Percentiles rank a stretch among this genome's conserved stretches.
Conservation (phyloP, 805 yeast species). For the Candida argentea region DNA sequence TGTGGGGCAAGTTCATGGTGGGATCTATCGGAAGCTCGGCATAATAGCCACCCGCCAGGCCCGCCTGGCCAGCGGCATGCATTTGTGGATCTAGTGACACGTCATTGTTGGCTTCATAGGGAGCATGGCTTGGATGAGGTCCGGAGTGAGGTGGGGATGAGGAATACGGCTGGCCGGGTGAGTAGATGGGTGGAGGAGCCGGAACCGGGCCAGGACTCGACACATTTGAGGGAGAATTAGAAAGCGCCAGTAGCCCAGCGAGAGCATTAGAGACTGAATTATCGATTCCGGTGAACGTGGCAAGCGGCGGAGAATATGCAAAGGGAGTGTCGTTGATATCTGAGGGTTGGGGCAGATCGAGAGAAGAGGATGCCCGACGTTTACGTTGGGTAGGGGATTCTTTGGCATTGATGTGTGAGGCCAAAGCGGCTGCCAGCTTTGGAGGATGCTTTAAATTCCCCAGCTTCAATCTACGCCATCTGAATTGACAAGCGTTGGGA, state of each 20-base stretch:
- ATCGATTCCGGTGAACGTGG: slow-evolving; percentile 32
- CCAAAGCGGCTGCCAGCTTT: slow-evolving; percentile 21
- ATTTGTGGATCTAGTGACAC: slow-evolving; percentile 22
- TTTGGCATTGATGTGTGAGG: slow-evolving; percentile 1
- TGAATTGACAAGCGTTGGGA: slow-evolving; percentile 21
- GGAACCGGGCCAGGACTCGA: slow-evolving; percentile 19
- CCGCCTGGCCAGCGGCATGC: slow-evolving; percentile 16
- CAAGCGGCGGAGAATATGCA: slow-evolving; percentile 24
- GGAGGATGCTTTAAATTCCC: slow-evolving; percentile 37
- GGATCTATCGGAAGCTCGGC: slow-evolving; percentile 35
- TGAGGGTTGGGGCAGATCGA: too few species aligned
- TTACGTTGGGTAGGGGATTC: slow-evolving; percentile 5
- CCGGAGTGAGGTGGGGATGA: slow-evolving; percentile 7
- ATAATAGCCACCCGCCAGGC: slow-evolving; percentile 32
- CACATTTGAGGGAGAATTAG: slow-evolving; percentile 21
- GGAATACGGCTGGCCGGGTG: slow-evolving; percentile 13
- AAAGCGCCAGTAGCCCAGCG: slow-evolving; percentile 34
- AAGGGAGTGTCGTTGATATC: background rate
- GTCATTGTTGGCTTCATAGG: slow-evolving; percentile 7
- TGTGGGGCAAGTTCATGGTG: slow-evolving; percentile 36
- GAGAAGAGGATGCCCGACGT: slow-evolving; percentile 5
- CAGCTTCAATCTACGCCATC: slow-evolving; percentile 36
- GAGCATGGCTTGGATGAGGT: slow-evolving; percentile 12
- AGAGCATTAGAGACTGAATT: slow-evolving; percentile 30
- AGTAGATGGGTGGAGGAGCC: slow-evolving; percentile 13